Evolutionary conservation across 2,329 filamentous ascomycete genomes (phyloP).

Genomic region (Stachybotrys elegans): DNA sequence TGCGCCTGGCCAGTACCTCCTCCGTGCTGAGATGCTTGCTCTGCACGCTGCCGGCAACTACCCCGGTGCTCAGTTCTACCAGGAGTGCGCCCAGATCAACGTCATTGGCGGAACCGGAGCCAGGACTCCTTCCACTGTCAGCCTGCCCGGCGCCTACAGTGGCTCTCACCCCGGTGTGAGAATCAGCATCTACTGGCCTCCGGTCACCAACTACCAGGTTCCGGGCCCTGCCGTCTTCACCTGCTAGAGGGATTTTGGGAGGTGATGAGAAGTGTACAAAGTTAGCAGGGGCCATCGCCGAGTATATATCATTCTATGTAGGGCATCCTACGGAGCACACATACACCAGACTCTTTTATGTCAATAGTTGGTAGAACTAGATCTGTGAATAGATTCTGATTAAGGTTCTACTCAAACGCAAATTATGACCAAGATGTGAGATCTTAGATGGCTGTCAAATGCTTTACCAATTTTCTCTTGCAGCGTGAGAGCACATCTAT

Average conservation of each 20-base stretch:
- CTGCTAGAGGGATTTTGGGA: conserved; percentile 10
- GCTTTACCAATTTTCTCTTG: no score
- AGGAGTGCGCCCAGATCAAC: conserved; percentile 34
- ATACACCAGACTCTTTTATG: no score
- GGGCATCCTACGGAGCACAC: no score
- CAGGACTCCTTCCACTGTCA: conserved; percentile 18
- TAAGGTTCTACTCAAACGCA: no score
- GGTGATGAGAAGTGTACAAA: no score
- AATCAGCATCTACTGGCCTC: conserved; percentile 18
- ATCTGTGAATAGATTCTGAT: no score
- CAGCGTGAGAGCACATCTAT: no score
- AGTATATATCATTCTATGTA: no score
- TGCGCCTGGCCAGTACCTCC: conserved; percentile 52
- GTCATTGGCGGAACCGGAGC: conserved; percentile 22
- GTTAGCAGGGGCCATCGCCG: no score
- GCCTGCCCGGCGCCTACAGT: conserved; percentile 20
- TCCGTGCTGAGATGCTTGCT: conserved; percentile 55
- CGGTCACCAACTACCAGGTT: conserved; percentile 15
- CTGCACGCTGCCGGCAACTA: conserved; percentile 42
- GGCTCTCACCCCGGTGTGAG: conserved; percentile 17
- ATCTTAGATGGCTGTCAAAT: no score
- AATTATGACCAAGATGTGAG: no score
- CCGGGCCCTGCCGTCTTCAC: conserved; percentile 19
- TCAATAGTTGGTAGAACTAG: no score
- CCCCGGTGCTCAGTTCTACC: conserved; percentile 42